Base-by-base conservation (phyloP, 1,139 yeast genomes). In the Lodderomyces jiufengensis region DNA sequence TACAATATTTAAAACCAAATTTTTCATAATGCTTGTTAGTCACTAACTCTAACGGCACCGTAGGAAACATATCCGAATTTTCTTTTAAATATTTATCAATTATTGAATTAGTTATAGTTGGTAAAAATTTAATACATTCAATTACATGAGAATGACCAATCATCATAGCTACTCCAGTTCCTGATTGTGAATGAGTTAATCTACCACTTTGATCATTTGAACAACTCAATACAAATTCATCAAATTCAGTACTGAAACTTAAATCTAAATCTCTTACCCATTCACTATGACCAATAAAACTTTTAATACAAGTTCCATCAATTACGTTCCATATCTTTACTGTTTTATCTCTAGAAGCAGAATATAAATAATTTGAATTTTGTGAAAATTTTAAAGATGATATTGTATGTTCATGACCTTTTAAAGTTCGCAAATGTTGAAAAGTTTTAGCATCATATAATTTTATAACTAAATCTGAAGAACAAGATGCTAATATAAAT, bases 361-460 rank as follows among this genome's bases (percentile, higher is more conserved):
- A 79, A 34, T 84, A 76, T 16, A 87, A 56, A 1, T 59, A 46
- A 20, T 56, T 50, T 2, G 74, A 70, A 23, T 72, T 64, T 4
- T 42, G 49, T 2, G 71, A 63, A 54, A 84, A 83, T 18, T 66
- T 63, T 9, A 86, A 63, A 1, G 79, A 66, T 0, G 95, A 84
- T 0, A 90, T 79, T 2, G 94, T 80, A 56, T 88, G 96, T 44
- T 88, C 95, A 58, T 90, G 97, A n/a, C 97, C 97, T 1, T 80
- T 63, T 14, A 90, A 61, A 0, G 88, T 80, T 32, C 87, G 69
- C 3, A 79, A 57, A 34, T 82, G 80, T 32, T 70, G 69, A 48
- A 76, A 76, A 14, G 66, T 57, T 8, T 68, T 58, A 1, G 75
- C 70, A 48, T 78, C 82, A 88, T 92, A 85, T 2, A 85, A 61